These are phyloP conservation scores for Neurospora tetrasperma DNA, from an alignment of 495 filamentous ascomycete species.

Conservation along the genomic window DNA sequence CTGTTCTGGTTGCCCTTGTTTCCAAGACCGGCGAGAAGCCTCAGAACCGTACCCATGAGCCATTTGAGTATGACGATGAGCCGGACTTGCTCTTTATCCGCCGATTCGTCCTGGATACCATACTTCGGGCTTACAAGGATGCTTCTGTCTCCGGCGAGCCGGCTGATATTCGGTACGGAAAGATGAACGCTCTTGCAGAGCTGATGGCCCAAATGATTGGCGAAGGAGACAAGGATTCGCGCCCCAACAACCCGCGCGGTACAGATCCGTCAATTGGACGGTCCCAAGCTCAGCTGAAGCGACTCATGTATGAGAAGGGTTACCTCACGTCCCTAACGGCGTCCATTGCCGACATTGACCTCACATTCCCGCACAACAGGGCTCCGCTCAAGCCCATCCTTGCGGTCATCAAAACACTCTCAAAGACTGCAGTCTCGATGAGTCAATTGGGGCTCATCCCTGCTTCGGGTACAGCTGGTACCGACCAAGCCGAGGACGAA, in stretches of 20 bases:
- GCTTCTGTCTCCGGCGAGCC: slow-evolving; percentile 67
- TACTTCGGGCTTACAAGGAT: slow-evolving; percentile 85
- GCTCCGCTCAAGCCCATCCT: slow-evolving; percentile 93
- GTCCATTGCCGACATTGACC: slow-evolving; percentile 92
- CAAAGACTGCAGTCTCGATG: slow-evolving; percentile 73
- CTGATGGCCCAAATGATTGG: slow-evolving; percentile 87
- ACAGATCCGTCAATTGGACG: slow-evolving; percentile 22
- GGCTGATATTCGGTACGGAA: slow-evolving; percentile 77
- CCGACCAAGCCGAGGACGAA: slow-evolving; percentile 59
- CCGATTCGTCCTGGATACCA: slow-evolving; percentile 88
- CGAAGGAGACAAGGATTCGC: slow-evolving; percentile 52
- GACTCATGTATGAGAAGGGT: slow-evolving; percentile 96
- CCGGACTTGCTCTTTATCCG: slow-evolving; percentile 84
- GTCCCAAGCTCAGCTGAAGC: slow-evolving; percentile 67
- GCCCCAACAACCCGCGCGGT: slow-evolving; percentile 29
- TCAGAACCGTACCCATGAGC: slow-evolving; percentile 34
- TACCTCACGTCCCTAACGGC: slow-evolving; percentile 78
- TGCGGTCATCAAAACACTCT: slow-evolving; percentile 74
- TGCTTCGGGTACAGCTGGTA: slow-evolving; percentile 46
- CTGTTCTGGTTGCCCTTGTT: slow-evolving; percentile 77
- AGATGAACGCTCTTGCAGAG: slow-evolving; percentile 76
- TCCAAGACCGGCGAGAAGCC: slow-evolving; percentile 71
- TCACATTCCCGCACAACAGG: slow-evolving; percentile 88
- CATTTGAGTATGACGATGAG: slow-evolving; percentile 66
- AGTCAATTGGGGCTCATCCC: slow-evolving; percentile 67